Evolutionary conservation across 768 basidiomycete genomes (phyloP), one percentile per base, ranked within the genome.

Genomic region (Fistulinella prunicolor): DNA sequence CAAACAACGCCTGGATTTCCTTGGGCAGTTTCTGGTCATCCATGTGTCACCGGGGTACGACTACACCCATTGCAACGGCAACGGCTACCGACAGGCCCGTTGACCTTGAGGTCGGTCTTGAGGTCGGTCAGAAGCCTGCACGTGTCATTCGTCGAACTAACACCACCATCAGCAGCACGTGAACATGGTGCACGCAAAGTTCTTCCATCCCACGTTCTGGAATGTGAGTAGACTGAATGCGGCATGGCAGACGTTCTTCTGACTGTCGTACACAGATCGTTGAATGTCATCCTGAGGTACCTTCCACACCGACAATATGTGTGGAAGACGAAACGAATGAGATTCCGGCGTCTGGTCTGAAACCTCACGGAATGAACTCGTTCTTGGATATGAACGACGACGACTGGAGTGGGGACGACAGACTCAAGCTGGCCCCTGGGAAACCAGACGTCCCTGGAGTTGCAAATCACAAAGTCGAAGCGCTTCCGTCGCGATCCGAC

Each of bases 121-220:
- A 63, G 38, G 58, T 54, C 19, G 1, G 50, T 36, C 36, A n/a
- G n/a, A n/a, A 5, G 12, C 29, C 1, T 12, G 2, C 20, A 1
- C 16, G 10, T 28, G 3, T 7, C 22, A 6, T 28, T 51, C 6
- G 2, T 35, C 2, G 3, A 6, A 12, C 24, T 54, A 19, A 63
- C 28, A 28, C 7, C 28, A 28, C 7, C 28, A 12, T 9, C 20
- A 53, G 36, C 23, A 54, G 14, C 50, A 63, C 20, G 49, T 61
- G 5, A 58, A 29, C 13, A 61, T 57, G 55, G 49, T 62, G 0
- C 60, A 62, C 24, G 58, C 57, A 1, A 57, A 30, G 32, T 53
- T 38, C 42, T 62, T 62, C 30, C 60, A 62, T 28, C 61, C 61
- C 3, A 51, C 42, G 1, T 38, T 37, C 17, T 62, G 60, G 60